Evolutionary conservation across 2,329 filamentous ascomycete genomes (phyloP).

Genomic region (Allantophomopsis lycopodina): DNA sequence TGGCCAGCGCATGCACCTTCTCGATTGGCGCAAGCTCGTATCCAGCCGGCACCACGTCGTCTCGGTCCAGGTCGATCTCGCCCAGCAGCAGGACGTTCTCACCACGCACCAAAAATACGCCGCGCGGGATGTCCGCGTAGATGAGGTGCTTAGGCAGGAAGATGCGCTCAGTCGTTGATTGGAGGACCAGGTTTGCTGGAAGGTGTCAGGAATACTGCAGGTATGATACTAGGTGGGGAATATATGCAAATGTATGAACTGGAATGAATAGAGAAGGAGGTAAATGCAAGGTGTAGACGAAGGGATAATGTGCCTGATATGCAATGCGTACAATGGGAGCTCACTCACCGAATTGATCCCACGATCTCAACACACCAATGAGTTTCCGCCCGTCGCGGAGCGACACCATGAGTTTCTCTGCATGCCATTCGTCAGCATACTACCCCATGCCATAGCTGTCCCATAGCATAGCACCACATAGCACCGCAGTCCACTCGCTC

Average conservation of each 20-base stretch:
- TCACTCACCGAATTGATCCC: constrained; percentile 88
- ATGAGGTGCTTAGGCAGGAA: constrained; percentile 41
- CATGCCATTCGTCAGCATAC: constrained; percentile 10
- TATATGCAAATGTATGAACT: too few species aligned
- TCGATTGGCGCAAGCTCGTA: constrained; percentile 53
- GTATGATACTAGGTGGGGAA: too few species aligned
- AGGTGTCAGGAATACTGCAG: constrained; percentile 4
- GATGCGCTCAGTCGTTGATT: constrained; percentile 82
- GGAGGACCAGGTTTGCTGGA: constrained; percentile 83
- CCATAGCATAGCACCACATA: neutral
- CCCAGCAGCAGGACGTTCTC: constrained; percentile 95
- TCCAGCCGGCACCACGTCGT: constrained; percentile 68
- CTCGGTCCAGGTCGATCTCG: constrained; percentile 92
- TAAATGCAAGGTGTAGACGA: neutral
- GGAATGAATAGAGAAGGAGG: neutral
- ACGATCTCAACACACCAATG: constrained; percentile 82
- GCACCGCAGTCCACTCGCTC: too few species aligned
- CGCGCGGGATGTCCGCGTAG: constrained; percentile 75
- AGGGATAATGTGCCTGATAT: neutral
- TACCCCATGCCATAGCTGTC: neutral
- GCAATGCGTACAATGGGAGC: constrained; percentile 1
- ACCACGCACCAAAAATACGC: constrained; percentile 82
- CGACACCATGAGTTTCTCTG: constrained; percentile 89
- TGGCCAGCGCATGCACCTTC: constrained; percentile 58
- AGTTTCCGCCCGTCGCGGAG: constrained; percentile 90